Percentiles rank a stretch among this genome's conserved stretches.
phyloP scores from a whole-genome alignment of 306 rosid species.

The Neltuma alba region DNA sequence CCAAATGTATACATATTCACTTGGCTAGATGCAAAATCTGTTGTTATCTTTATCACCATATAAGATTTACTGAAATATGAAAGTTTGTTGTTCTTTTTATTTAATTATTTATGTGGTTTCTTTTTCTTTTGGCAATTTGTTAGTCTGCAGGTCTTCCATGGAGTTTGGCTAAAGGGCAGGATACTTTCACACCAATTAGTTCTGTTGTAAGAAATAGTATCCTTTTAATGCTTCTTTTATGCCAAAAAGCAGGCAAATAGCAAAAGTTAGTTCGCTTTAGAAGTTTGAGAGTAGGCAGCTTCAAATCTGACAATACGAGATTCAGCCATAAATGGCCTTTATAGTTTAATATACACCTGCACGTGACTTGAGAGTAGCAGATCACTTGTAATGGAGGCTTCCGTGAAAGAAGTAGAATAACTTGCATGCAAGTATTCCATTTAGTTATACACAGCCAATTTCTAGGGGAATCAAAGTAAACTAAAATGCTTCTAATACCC shows the following conservation, averaged over 20 bases:
- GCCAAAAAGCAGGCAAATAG: conserved; percentile 7
- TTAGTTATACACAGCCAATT: conserved; percentile 2
- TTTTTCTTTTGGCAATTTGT: conserved; percentile 15
- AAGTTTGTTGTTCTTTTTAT: conserved; percentile 11
- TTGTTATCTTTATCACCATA: conserved; percentile 18
- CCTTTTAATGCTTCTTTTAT: conserved; percentile 27
- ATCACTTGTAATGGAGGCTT: not conserved
- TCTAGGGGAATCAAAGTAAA: not conserved
- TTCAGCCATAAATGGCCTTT: conserved; percentile 11
- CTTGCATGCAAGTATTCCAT: conserved; percentile 25
- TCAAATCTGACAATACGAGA: conserved; percentile 7
- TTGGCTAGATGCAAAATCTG: not conserved
- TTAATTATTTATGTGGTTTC: conserved; percentile 13
- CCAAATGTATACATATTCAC: not conserved
- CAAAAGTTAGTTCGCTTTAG: conserved; percentile 10
- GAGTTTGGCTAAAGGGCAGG: conserved; percentile 92
- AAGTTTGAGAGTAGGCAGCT: conserved; percentile 15
- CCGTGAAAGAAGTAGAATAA: not conserved
- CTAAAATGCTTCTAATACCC: conserved; percentile 8
- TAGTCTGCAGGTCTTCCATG: conserved; percentile 99
- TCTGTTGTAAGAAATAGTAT: conserved; percentile 49
- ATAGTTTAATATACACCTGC: not conserved
- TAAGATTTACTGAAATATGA: conserved; percentile 7
- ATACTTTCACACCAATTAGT: conserved; percentile 94
- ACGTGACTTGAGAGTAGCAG: conserved; percentile 1